These are phyloP conservation scores for Pseudonectria foliicola DNA, from an alignment of 2,329 filamentous ascomycete species.

Conservation along the genomic window DNA sequence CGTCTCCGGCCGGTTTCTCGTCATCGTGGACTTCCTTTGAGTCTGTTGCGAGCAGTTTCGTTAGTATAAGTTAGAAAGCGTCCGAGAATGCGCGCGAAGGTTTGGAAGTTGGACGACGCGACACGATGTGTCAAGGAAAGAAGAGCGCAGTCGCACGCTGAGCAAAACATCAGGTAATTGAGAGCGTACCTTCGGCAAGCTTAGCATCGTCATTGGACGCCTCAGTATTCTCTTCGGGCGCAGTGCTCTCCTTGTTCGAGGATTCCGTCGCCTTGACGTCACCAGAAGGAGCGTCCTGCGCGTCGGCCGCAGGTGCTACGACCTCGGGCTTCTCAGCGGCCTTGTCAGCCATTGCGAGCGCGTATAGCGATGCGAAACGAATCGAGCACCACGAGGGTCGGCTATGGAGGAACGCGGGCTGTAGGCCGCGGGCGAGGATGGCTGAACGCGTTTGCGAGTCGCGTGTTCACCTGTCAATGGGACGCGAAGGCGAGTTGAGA, in stretches of 20 bases:
- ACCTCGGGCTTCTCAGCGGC: conserved; percentile 29
- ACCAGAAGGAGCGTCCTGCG: conserved; percentile 21
- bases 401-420: conserved; percentile 5
- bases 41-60: conserved; percentile 17
- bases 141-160: neutral
- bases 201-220: conserved; percentile 23
- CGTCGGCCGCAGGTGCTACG: conserved; percentile 25
- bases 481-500: conserved; percentile 24
- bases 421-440: conserved; percentile 13
- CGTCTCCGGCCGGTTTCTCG: conserved; percentile 24
- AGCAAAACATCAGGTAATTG: neutral
- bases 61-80: conserved; percentile 22
- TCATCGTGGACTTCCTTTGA: conserved; percentile 20
- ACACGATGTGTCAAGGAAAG: too few relatives aligned
- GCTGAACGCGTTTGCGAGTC: conserved; percentile 23
- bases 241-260: conserved; percentile 15
- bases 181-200: conserved; percentile 25
- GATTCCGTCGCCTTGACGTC: conserved; percentile 18
- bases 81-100: neutral
- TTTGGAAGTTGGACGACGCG: conserved; percentile 1
- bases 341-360: conserved; percentile 32
- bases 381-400: conserved; percentile 11
- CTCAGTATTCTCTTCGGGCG: conserved; percentile 17
- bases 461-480: conserved; percentile 23
- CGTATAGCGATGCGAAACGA: conserved; percentile 15